Evolutionary conservation across 2,329 filamentous ascomycete species (phyloP).

Genomic region (Penicillium occitanis): DNA sequence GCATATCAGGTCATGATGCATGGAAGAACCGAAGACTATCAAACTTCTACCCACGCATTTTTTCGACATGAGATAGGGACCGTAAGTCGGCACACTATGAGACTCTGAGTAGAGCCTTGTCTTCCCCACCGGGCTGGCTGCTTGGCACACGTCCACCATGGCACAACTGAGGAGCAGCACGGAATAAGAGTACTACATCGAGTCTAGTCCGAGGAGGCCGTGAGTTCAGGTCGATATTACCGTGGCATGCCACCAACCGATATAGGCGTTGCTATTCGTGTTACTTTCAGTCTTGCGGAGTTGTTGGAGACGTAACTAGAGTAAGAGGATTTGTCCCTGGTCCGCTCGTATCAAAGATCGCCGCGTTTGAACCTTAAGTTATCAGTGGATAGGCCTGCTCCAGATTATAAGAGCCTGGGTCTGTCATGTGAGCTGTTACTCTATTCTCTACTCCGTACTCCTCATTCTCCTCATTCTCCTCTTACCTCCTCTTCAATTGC

Average conservation of each 20-base stretch:
- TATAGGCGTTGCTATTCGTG: not conserved
- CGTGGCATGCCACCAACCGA: not conserved
- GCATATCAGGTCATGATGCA: not conserved
- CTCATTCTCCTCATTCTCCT: not conserved
- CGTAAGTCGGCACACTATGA: too few species aligned
- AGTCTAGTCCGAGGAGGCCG: not conserved
- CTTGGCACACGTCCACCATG: not conserved
- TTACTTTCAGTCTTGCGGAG: not conserved
- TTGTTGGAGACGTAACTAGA: not conserved
- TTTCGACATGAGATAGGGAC: not conserved
- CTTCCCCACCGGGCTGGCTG: not conserved
- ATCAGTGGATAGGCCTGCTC: not conserved
- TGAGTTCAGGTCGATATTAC: not conserved
- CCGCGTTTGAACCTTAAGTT: not conserved
- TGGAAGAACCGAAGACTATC: not conserved
- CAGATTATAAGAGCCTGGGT: not conserved
- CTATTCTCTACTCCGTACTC: not conserved
- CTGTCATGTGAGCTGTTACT: not conserved
- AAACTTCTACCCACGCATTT: not conserved
- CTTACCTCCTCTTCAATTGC: not conserved
- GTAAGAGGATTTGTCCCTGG: not conserved
- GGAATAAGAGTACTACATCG: conserved; percentile 1
- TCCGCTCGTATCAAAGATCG: not conserved
- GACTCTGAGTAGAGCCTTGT: not conserved
- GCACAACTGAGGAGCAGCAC: not conserved